Evolutionary conservation across 306 rosid species (phyloP).

Genomic region (Dryas alaskensis): DNA sequence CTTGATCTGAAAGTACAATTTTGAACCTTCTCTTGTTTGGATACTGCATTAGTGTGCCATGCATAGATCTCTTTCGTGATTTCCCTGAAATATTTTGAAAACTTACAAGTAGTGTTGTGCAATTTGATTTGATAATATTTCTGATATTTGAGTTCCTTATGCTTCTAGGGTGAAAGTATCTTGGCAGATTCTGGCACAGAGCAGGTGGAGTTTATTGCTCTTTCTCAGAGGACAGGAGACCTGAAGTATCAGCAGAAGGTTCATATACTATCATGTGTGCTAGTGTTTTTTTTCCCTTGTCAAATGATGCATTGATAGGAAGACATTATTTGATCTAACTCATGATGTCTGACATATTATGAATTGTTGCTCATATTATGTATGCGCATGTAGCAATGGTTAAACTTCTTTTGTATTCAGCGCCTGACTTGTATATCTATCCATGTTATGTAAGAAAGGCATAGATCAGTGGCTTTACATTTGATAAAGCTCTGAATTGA

Average conservation of each 20-base stretch:
- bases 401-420: background rate
- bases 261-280: slow-evolving; percentile 7
- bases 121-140: background rate
- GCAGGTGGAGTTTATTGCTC: slow-evolving; percentile 94
- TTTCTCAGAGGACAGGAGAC: slow-evolving; percentile 97
- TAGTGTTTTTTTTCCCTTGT: background rate
- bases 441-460: slow-evolving; percentile 5
- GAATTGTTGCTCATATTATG: slow-evolving; percentile 4
- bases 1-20: background rate
- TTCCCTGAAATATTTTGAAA: slow-evolving; percentile 5
- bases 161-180: slow-evolving; percentile 79
- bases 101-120: background rate
- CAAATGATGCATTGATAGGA: background rate
- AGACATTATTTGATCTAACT: background rate
- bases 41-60: slow-evolving; percentile 2
- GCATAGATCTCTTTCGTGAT: slow-evolving; percentile 20
- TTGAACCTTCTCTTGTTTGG: background rate
- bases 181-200: slow-evolving; percentile 98
- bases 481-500: slow-evolving; percentile 21
- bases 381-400: background rate
- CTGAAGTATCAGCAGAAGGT: slow-evolving; percentile 94
- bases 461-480: slow-evolving; percentile 5
- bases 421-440: slow-evolving; percentile 12
- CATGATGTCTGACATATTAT: background rate
- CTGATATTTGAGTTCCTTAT: slow-evolving; percentile 17